Evolutionary conservation across 2,329 filamentous ascomycete species (phyloP), one percentile per base, ranked within the genome.

Genomic region (Amauroascus niger): DNA sequence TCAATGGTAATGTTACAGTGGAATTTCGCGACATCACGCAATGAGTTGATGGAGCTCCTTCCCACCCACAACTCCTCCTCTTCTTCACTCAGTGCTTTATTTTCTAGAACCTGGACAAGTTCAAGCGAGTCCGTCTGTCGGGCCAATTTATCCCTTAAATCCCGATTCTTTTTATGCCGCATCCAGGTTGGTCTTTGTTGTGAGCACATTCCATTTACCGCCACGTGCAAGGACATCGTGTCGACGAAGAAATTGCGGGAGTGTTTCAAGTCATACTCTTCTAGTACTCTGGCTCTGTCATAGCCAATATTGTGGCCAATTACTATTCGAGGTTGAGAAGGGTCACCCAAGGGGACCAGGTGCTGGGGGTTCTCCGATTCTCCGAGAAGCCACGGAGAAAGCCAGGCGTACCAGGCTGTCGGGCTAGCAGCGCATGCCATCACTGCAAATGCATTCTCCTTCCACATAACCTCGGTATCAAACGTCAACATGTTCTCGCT

Each of bases 181-280:
- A 96, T 89, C 93, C 93, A 98, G 0, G 88, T 95, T 7, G 94
- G 93, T 48, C 93, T 81, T 69, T 98, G 93, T 60, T 87, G 84
- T 20, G 93, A 97, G 70, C 93, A 98, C 93, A 98, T 98, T 58
- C 93, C 93, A 66, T 98, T 98, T 22, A 95, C 91, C 1, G 94
- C 94, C 6, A 95, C 91, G 67, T 98, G 93, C 18, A 98, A 74
- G 1, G 91, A 97, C 93, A 98, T 98, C 28, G 93, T 98, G 67
- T 98, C 93, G 49, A 98, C 71, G 66, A 95, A 98, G 41, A 81
- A 85, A 61, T 89, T 97, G 37, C 82, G 81, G 0, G 88, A 85
- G 67, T 96, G 91, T 52, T 81, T 76, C 39, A 97, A 70, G 63
- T 84, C 79, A 67, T 98, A 98, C 67, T 98, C 93, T 66, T 98